Evolutionary conservation across 1,284 basidiomycete species (phyloP), one percentile per base, ranked within the genome.

Genomic region (Cystobasidiaceae sp.): DNA sequence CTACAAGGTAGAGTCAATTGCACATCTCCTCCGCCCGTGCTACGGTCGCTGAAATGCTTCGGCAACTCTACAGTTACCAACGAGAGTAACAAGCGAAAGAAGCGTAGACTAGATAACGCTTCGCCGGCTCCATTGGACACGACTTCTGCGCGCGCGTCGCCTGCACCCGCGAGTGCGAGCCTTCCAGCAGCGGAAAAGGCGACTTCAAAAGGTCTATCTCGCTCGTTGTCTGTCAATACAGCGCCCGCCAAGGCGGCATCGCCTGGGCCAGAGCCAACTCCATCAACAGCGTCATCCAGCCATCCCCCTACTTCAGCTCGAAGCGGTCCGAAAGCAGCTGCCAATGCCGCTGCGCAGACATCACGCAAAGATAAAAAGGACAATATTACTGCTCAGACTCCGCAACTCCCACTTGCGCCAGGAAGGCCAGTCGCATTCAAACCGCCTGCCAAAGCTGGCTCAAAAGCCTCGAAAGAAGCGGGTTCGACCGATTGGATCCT

Each of bases 351-450:
- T n/a, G n/a, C n/a, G n/a, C n/a, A n/a, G n/a, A n/a, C n/a, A n/a
- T n/a, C n/a, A n/a, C n/a, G n/a, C n/a, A n/a, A n/a, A n/a, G n/a
- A n/a, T n/a, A n/a, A n/a, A n/a, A n/a, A n/a, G n/a, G n/a, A n/a
- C n/a, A n/a, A n/a, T n/a, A n/a, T n/a, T n/a, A n/a, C n/a, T n/a
- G n/a, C n/a, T n/a, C n/a, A n/a, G 43, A 41, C 57, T 5, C 76
- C 75, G 44, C 79, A 81, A 68, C 71, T 80, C 4, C 79, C 80
- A 2, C 71, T 81, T 3, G 71, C 71, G 21, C 68, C 76, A 0
- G 79, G 79, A 0, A 61, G 80, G 21, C 76, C 74, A 39, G 77
- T 81, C 17, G 78, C 77, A 0, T 79, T 78, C 69, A 76, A 70
- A 43, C 77, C 76, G 13, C 64, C 59, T 2, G 32, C 46, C 17